Percentiles rank a stretch among this genome's conserved stretches.
Conservation (phyloP, 2,329 filamentous ascomycete genomes). For the Alternaria panax region DNA sequence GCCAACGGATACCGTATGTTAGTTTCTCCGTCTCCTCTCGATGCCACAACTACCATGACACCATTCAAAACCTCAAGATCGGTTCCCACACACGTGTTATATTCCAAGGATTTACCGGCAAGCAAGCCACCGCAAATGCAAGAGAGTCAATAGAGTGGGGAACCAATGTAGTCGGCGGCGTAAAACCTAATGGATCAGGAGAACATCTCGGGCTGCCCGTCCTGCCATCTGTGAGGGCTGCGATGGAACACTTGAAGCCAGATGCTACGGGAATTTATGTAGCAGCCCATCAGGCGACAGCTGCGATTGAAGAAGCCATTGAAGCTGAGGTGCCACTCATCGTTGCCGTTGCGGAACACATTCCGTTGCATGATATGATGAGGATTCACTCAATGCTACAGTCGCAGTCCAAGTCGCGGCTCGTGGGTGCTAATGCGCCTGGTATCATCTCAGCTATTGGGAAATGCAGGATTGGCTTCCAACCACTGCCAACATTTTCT, state of each 20-base stretch:
- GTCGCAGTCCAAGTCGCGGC: conserved; percentile 73
- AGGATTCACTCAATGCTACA: conserved; percentile 74
- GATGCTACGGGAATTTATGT: conserved; percentile 84
- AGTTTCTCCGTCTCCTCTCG: conserved; percentile 40
- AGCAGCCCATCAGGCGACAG: conserved; percentile 74
- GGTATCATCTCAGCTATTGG: conserved; percentile 79
- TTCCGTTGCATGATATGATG: conserved; percentile 79
- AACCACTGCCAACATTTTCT: conserved; percentile 75
- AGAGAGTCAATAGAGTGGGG: conserved; percentile 79
- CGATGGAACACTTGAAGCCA: conserved; percentile 73
- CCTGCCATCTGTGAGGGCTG: conserved; percentile 71
- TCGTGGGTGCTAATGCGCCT: conserved; percentile 82
- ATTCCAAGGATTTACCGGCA: conserved; percentile 75
- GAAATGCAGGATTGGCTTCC: conserved; percentile 76
- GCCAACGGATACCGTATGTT: conserved; percentile 17
- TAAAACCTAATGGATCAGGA: conserved; percentile 73
- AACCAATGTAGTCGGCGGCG: conserved; percentile 80
- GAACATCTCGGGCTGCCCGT: conserved; percentile 78
- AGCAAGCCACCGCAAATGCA: conserved; percentile 76
- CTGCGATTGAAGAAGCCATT: conserved; percentile 80
- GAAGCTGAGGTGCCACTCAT: conserved; percentile 80
- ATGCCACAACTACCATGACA: conserved; percentile 63
- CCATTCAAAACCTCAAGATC: conserved; percentile 71
- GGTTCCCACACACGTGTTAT: conserved; percentile 71
- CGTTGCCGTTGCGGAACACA: conserved; percentile 80